Base-by-base conservation (phyloP, 352 stramenopile genomes). In the Saprolegnia parasitica region DNA sequence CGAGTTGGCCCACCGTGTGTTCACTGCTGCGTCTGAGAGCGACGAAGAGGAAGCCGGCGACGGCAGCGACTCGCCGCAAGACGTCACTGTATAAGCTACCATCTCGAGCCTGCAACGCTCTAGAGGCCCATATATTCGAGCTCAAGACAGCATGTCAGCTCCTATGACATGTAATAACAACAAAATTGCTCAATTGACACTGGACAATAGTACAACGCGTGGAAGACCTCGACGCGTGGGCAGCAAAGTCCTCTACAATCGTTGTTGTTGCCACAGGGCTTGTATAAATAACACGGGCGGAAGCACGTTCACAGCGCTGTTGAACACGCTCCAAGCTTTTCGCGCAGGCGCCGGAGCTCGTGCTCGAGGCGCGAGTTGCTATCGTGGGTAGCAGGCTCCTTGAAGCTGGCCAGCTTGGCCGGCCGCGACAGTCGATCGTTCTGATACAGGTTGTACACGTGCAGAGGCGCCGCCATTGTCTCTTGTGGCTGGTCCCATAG, bases 301-400 rank as follows among this genome's bases (percentile, higher is more conserved):
- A 42, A 61, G 23, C 5, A 6, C 42, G 42, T 8, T 49, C 42
- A 49, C 42, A 49, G 42, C 13, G 13, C 42, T 49, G 26, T 20
- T 29, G 58, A 66, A 23, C 58, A 66, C 0, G 54, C 54, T 18
- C 39, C 26, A 4, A 66, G 46, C 46, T 66, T 66, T 16, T 42
- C 58, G 11, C 58, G 58, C 26, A 66, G 13, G 23, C 39, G 21
- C 40, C 39, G 32, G n/a, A 66, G 37, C 23, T 66, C 58, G 15
- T 54, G 58, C 4, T 66, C 58, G 40, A 66, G 58, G 6, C 58
- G 58, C n/a, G 58, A 56, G 50, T 46, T 54, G 40, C 11, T 21
- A 11, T 23, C n/a, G 24, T 24, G 32, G 57, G 46, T 5, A 13
- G 21, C 4, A 42, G 56, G 11, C 23, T 49, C 20, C 11, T 46